Percentiles rank a stretch among this genome's conserved stretches.
phyloP scores from a whole-genome alignment of 2,329 filamentous ascomycete species.

The Ceratocystis ficicola region DNA sequence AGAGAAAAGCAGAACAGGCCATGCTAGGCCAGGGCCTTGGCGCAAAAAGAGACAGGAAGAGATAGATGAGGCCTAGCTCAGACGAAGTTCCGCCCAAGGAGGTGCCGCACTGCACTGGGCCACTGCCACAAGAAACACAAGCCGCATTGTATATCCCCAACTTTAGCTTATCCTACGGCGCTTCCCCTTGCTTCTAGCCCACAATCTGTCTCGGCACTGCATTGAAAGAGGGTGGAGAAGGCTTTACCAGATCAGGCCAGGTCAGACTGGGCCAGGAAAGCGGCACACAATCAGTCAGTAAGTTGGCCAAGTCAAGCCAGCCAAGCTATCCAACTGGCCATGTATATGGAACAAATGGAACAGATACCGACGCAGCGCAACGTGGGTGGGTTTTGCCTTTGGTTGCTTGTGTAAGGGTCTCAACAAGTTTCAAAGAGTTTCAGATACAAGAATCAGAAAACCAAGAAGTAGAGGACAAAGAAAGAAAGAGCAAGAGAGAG shows the following conservation, averaged over 20 bases:
- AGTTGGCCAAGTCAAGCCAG: not conserved
- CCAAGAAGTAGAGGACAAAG: not conserved
- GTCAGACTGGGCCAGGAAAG: not conserved
- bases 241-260: not conserved
- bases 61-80: too few species aligned
- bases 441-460: not conserved
- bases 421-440: slow-evolving; percentile 4
- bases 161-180: not conserved
- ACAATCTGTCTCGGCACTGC: slow-evolving; percentile 2
- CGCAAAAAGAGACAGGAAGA: too few species aligned
- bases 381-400: not conserved
- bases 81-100: too few species aligned
- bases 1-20: too few species aligned
- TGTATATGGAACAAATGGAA: too few species aligned
- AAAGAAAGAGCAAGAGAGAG: not conserved
- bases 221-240: not conserved
- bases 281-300: not conserved
- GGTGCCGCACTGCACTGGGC: too few species aligned
- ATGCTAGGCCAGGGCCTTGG: too few species aligned
- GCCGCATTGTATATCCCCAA: not conserved
- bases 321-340: too few species aligned
- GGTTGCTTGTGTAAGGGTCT: slow-evolving; percentile 8
- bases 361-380: not conserved
- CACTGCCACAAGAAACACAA: not conserved
- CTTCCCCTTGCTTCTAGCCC: not conserved